phyloP scores from a whole-genome alignment of 495 filamentous ascomycete species.

The Talaromyces borbonicus region DNA sequence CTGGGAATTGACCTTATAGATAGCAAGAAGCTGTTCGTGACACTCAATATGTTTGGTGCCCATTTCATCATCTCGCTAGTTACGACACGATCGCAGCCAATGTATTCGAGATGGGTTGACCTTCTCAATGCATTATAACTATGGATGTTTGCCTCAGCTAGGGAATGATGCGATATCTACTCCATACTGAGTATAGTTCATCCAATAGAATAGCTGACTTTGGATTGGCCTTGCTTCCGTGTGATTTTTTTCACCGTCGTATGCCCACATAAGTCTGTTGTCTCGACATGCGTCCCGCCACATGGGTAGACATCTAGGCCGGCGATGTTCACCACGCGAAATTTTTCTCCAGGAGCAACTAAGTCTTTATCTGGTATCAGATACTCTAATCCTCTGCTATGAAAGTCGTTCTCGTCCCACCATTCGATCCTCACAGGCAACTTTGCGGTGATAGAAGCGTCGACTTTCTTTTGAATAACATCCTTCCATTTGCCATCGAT shows the following conservation, averaged over 20 bases:
- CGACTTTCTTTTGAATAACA: conserved; percentile 41
- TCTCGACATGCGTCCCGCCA: conserved; percentile 54
- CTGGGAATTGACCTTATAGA: conserved; percentile 14
- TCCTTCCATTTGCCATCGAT: conserved; percentile 51
- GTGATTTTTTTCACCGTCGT: conserved; percentile 51
- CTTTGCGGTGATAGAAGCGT: conserved; percentile 38
- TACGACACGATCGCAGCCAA: too few species aligned
- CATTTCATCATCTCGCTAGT: too few species aligned
- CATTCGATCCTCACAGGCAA: conserved; percentile 50
- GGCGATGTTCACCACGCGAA: conserved; percentile 44
- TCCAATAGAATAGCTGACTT: conserved; percentile 41
- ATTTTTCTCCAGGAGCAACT: conserved; percentile 38
- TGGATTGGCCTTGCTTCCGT: conserved; percentile 44
- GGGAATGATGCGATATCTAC: too few species aligned
- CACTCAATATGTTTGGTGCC: too few species aligned
- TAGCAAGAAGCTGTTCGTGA: too few species aligned
- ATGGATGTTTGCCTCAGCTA: too few species aligned
- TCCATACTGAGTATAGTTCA: conserved; percentile 7
- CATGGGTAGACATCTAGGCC: conserved; percentile 53
- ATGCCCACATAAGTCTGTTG: conserved; percentile 40
- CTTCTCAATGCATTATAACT: too few species aligned
- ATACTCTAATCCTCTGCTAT: conserved; percentile 25
- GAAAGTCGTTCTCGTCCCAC: conserved; percentile 47
- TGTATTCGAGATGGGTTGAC: too few species aligned
- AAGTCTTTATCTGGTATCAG: conserved; percentile 38